Conservation (phyloP, 441 rosid genomes). For the Metrosideros polymorpha region DNA sequence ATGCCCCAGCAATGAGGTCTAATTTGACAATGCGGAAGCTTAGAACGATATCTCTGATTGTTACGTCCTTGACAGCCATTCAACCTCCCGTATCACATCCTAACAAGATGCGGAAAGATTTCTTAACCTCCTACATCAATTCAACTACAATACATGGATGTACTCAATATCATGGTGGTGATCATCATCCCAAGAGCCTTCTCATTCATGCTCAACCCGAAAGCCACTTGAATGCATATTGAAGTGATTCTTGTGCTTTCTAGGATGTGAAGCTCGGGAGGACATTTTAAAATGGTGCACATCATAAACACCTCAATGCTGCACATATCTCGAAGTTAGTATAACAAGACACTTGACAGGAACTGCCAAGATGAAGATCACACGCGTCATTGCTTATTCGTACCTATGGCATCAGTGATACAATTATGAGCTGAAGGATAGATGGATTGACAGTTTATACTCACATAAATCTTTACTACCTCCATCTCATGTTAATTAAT, state of each 20-base stretch:
- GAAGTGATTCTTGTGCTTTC: background rate
- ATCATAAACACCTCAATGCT: background rate
- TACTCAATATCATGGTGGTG: background rate
- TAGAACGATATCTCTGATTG: background rate
- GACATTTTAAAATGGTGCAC: background rate
- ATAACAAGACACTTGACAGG: background rate
- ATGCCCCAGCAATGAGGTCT: background rate
- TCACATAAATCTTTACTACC: background rate
- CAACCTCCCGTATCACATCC: background rate
- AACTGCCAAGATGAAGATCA: background rate
- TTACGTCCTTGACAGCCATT: background rate
- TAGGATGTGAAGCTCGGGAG: background rate
- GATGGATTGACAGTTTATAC: background rate
- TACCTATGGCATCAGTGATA: background rate
- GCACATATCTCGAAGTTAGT: background rate
- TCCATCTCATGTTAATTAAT: background rate
- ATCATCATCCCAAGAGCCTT: background rate
- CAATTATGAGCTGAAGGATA: background rate
- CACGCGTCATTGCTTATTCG: background rate
- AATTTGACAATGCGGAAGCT: background rate
- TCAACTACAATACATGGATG: background rate
- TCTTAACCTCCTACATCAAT: background rate
- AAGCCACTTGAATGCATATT: background rate
- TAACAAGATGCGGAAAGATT: background rate
- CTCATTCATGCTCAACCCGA: background rate